Base-by-base conservation (phyloP, 257 asterid species). In the Solanum verrucosum region DNA sequence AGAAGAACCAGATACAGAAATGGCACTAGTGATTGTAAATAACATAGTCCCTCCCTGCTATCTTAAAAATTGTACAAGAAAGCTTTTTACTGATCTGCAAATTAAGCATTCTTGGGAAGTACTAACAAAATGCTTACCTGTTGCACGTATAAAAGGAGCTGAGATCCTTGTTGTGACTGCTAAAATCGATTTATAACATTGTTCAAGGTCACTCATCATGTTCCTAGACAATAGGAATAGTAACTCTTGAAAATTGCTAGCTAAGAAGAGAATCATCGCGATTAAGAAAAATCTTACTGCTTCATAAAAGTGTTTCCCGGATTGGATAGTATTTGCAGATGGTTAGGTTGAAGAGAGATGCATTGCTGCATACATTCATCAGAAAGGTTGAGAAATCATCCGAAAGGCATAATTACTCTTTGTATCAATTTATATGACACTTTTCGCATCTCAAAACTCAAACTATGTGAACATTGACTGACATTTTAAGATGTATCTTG, bases 251-350 rank as follows among this genome's bases (percentile, higher is more conserved):
- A 75, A 83, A 63, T 84, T 89, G 88, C 73, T 86, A 38, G 60
- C 31, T 23, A 15, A 81, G 65, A 82, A 72, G 68, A 77, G n/a
- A 63, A 38, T 65, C 7, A 75, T 33, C 40, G 31, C 14, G 82
- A 29, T 38, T 29, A 46, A 71, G 72, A 67, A 60, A 20, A 70
- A 74, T 85, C 95, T 87, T 93, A 95, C 99, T 95, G 94, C 91
- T 95, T 99, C 98, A 97, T 96, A 68, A 93, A 97, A 87, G 96
- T 93, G 92, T 93, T 96, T 71, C 99, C 98, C 91, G 93, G 98
- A 92, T 95, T 97, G 56, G 98, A 94, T 31, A 96, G 98, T 65
- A 98, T 97, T 91, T 97, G 98, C 18, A 98, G 99, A 89, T 96
- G 98, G 87, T 91, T 92, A 40, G 98, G 96, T 89, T 96, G 98